A percentile compares a stretch with the other conserved stretches of the same genome.
These are phyloP conservation scores for Botrytis fragariae DNA, from an alignment of 2,329 filamentous ascomycete species.

Conservation along the genomic window DNA sequence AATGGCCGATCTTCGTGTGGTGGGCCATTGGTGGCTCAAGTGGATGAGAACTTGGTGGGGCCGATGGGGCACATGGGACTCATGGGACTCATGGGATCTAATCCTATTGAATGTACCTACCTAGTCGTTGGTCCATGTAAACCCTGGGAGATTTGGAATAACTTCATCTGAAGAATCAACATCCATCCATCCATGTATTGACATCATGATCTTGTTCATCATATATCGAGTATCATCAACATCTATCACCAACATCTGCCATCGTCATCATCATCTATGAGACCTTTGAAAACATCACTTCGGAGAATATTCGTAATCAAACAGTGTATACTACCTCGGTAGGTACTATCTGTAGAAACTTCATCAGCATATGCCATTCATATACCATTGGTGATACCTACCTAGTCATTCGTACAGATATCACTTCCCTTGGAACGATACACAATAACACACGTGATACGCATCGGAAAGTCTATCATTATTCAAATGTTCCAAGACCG, in stretches of 20 bases:
- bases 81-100: neutral
- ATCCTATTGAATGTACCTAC: neutral
- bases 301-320: neutral
- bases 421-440: neutral
- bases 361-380: no score
- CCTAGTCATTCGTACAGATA: neutral
- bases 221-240: no score
- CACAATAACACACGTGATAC: neutral
- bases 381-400: neutral
- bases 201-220: no score
- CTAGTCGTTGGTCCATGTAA: neutral
- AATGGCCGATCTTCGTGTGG: neutral
- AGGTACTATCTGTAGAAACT: no score
- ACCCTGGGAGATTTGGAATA: neutral
- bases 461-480: neutral
- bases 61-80: no score
- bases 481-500: neutral
- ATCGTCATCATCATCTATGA: neutral
- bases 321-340: neutral
- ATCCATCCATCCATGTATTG: no score
- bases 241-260: no score
- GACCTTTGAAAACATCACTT: neutral
- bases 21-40: neutral
- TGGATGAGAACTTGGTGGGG: neutral
- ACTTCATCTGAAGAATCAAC: neutral